phyloP scores from a whole-genome alignment of 2,329 filamentous ascomycete species.

The Hymenoscyphus salicellus region DNA sequence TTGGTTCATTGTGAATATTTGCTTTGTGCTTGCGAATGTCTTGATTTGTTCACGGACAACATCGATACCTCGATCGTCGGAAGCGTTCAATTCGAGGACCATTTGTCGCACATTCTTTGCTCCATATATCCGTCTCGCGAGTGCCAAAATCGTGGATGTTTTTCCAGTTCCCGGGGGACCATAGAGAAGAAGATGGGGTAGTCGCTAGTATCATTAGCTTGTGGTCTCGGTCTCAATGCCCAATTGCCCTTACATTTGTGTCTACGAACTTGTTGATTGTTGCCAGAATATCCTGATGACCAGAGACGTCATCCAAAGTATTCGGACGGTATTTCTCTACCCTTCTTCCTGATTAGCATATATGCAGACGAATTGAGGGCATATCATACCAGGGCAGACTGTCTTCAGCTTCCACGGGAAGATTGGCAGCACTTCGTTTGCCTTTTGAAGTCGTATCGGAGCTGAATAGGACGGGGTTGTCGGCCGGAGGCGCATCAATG shows the following conservation, averaged over 20 bases:
- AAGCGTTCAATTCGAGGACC: conserved; percentile 96
- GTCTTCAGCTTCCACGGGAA: conserved; percentile 91
- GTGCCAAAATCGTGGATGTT: conserved; percentile 91
- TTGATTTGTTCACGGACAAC: conserved; percentile 99
- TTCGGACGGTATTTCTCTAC: conserved; percentile 95
- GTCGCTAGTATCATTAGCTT: conserved; percentile 48
- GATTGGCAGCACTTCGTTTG: conserved; percentile 86
- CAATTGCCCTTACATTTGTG: conserved; percentile 59
- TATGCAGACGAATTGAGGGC: conserved; percentile 5
- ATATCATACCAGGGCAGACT: conserved; percentile 76
- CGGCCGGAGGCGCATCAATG: conserved; percentile 54
- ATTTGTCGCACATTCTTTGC: conserved; percentile 92
- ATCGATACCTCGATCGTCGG: conserved; percentile 95
- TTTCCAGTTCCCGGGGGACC: conserved; percentile 96
- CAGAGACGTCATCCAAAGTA: conserved; percentile 86
- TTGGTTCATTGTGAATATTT: conserved; percentile 77
- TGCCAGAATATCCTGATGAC: conserved; percentile 93
- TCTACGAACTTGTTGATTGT: conserved; percentile 99
- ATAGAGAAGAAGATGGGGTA: conserved; percentile 94
- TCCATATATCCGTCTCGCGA: conserved; percentile 91
- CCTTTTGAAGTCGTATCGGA: conserved; percentile 75
- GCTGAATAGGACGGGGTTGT: conserved; percentile 62
- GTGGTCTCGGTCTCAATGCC: not conserved
- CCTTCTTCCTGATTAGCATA: conserved; percentile 47
- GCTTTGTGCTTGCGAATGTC: conserved; percentile 96